A percentile compares a stretch with the other conserved stretches of the same genome.
Evolutionary conservation across 495 filamentous ascomycete genomes (phyloP).

Genomic region (Staphylotrichum tortipilum): DNA sequence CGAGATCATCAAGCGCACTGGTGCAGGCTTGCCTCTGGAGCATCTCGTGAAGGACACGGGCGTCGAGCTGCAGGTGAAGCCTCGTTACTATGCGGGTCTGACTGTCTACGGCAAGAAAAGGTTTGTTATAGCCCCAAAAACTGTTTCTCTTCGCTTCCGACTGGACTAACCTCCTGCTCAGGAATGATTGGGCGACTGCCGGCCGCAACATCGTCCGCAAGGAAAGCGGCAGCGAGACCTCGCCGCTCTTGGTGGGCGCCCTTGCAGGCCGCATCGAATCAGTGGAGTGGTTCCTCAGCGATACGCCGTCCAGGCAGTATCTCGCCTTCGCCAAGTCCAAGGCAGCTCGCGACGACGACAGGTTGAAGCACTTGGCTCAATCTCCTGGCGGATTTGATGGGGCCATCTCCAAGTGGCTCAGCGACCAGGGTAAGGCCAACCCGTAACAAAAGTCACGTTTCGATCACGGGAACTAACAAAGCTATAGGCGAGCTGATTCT

Average conservation of each 20-base stretch:
- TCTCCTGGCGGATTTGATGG: constrained; percentile 50
- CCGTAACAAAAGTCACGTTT: neutral
- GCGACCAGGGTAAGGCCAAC: constrained; percentile 33
- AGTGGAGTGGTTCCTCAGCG: constrained; percentile 63
- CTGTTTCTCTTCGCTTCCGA: neutral
- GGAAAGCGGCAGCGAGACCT: constrained; percentile 19
- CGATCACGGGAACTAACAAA: constrained; percentile 18
- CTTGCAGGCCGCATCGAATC: constrained; percentile 46
- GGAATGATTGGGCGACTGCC: constrained; percentile 48
- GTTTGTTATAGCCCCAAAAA: constrained; percentile 26
- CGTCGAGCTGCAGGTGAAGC: constrained; percentile 48
- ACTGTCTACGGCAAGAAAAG: constrained; percentile 66
- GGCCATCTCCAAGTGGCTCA: constrained; percentile 53
- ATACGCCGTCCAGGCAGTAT: constrained; percentile 53
- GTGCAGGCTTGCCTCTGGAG: constrained; percentile 57
- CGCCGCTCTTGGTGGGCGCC: constrained; percentile 55
- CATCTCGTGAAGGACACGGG: constrained; percentile 52
- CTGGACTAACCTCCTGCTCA: constrained; percentile 3
- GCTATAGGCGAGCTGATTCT: constrained; percentile 50
- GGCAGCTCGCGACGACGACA: constrained; percentile 41
- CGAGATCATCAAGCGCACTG: constrained; percentile 39
- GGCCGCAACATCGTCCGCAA: constrained; percentile 32
- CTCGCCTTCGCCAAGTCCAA: constrained; percentile 52
- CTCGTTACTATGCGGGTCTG: constrained; percentile 61
- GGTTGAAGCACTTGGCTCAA: constrained; percentile 46